These are phyloP conservation scores for Erodium texanum DNA, from an alignment of 441 rosid genomes.

Conservation along the genomic window DNA sequence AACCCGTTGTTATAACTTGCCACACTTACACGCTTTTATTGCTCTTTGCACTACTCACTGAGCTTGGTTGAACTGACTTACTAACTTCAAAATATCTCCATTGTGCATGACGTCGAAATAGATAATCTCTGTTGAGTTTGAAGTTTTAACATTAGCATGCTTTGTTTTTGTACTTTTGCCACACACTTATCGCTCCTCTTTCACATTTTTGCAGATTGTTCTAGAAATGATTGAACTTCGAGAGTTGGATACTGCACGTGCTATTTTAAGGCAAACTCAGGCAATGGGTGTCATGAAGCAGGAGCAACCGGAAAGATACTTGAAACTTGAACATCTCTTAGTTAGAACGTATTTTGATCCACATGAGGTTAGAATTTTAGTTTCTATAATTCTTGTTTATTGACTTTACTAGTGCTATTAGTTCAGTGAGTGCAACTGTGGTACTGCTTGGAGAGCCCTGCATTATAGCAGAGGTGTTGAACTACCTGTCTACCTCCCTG, in stretches of 20 bases:
- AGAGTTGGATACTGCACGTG: conserved; percentile 92
- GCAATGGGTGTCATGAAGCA: conserved; percentile 99
- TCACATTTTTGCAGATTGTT: conserved; percentile 50
- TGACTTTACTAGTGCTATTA: neutral
- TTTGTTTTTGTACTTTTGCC: conserved; percentile 1
- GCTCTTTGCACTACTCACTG: neutral
- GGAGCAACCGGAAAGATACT: conserved; percentile 98
- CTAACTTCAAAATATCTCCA: neutral
- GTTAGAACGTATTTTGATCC: conserved; percentile 98
- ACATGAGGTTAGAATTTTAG: conserved; percentile 55
- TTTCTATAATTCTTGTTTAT: neutral
- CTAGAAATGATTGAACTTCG: conserved; percentile 97
- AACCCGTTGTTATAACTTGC: neutral
- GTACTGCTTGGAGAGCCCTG: neutral
- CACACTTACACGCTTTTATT: neutral
- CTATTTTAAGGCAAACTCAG: conserved; percentile 94
- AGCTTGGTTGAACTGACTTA: neutral
- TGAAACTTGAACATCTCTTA: conserved; percentile 91
- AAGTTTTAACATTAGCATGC: neutral
- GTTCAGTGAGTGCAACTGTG: neutral
- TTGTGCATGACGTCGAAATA: neutral
- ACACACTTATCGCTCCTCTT: neutral
- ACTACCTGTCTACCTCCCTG: neutral
- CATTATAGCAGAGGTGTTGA: neutral
- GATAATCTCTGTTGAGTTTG: neutral